Base-by-base conservation (phyloP, 352 stramenopile genomes). In the Phytopythium aichiense region DNA sequence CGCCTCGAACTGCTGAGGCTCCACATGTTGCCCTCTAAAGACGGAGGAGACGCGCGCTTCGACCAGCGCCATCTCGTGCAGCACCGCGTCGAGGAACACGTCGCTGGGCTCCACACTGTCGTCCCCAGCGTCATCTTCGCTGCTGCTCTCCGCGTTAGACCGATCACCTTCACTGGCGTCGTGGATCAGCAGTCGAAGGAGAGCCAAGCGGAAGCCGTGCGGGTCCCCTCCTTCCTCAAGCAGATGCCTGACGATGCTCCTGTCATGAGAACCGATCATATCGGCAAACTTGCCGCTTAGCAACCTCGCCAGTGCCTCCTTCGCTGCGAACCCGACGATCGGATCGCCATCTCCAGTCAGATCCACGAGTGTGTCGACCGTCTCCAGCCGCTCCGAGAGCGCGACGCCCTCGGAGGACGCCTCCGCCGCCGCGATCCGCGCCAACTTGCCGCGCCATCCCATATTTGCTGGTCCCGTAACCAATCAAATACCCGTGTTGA, bases 141-240 rank as follows among this genome's bases (percentile, higher is more conserved):
- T 54, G 15, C 38, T 54, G 40, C 51, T 54, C 48, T 31, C 25
- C 48, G 4, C 28, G 1, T 35, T 16, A 4, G n/a, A 1, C 8
- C 5, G 9, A 5, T 11, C 53, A 23, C 46, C 46, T 30, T 66
- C 53, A 60, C 28, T 22, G 22, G 63, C 38, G 25, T 42, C 49
- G 43, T 64, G 69, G 54, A 85, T 51, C 31, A 90, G 63, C 22
- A 75, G 50, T 30, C 77, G 81, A 6, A 90, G 45, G 7, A 88
- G 55, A 50, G 86, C 75, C 33, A 88, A 77, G 8, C 77, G 71
- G 54, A 78, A 83, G 20, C 73, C 71, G 58, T 55, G 59, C 55
- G 16, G 54, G 23, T 58, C 64, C 54, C 66, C 18, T 3, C 4
- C 4, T 20, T 28, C 9, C 13, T 5, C n/a, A n/a, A 49, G 16